Evolutionary conservation across 257 asterid genomes (phyloP), one percentile per base, ranked within the genome.

Genomic region (Solanum phureja): DNA sequence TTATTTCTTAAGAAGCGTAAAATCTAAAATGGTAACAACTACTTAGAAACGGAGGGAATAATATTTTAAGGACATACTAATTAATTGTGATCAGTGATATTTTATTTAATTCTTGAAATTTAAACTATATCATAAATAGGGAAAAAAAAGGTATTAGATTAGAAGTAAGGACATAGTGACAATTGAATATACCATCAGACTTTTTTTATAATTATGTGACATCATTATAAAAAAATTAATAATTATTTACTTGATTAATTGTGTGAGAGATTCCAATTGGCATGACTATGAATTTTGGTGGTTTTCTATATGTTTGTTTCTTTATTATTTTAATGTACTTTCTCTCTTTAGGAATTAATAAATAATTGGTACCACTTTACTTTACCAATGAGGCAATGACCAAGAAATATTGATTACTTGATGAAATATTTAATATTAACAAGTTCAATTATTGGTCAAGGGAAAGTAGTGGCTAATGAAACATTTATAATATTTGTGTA

Each of bases 81-180:
- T 18, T 16, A 56, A 18, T 56, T 7, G n/a, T 18, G 10, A 56
- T 56, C 0, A 56, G 1, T 16, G 9, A 56, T 18, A 16, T 19
- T 21, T 58, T 58, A 7, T 58, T 56, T 58, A 3, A 58, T 3
- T 58, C 11, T 58, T 3, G 11, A 58, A 19, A 58, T 58, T 58
- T 3, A 0, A 58, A 58, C 0, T 7, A 19, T 56, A 19, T 7
- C 24, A 56, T 19, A 19, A 56, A 6, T 7, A 3, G 1, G 2
- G 3, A 0, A 7, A 19, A 7, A 7, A 58, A 58, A 7, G 4
- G 4, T 52, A 56, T 58, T 58, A 19, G 5, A 58, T 18, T 7
- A 8, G 29, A 62, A 3, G 71, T 23, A 62, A 5, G 71, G 31
- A 62, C 71, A n/a, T n/a, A 23, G 31, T n/a, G 29, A 62, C 13